Evolutionary conservation across 495 filamentous ascomycete genomes (phyloP).

Genomic region (Aspergillus steynii): DNA sequence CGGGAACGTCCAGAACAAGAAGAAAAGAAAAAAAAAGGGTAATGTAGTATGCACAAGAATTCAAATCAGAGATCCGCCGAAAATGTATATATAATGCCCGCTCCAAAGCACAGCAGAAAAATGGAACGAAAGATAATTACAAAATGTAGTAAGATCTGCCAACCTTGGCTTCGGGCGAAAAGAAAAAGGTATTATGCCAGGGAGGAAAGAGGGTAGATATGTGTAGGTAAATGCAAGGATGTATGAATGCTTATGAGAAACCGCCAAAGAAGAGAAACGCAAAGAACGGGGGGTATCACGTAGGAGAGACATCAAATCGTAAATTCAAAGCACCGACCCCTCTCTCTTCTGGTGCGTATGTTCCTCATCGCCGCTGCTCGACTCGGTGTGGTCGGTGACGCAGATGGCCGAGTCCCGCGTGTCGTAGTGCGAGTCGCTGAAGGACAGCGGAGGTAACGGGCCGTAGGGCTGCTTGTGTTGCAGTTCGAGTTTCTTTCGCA

Average conservation of each 20-base stretch:
- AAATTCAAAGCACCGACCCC: constrained; percentile 20
- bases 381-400: constrained; percentile 18
- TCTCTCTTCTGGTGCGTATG: constrained; percentile 17
- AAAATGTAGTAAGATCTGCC: constrained; percentile 24
- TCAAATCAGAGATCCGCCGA: constrained; percentile 23
- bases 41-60: constrained; percentile 29
- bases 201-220: neutral
- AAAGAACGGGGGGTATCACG: constrained; percentile 25
- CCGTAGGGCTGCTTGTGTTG: constrained; percentile 50
- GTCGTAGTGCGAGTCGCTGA: constrained; percentile 26
- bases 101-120: constrained; percentile 9
- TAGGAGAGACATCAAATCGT: constrained; percentile 23
- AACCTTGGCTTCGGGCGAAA: constrained; percentile 1
- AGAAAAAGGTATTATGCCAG: neutral
- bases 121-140: constrained; percentile 29
- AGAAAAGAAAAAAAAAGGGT: constrained; percentile 9
- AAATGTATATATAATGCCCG: constrained; percentile 24
- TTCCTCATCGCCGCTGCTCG: constrained; percentile 18
- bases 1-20: neutral
- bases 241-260: constrained; percentile 16
- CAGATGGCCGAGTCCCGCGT: constrained; percentile 29
- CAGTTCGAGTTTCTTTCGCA: constrained; percentile 59
- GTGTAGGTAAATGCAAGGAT: constrained; percentile 4
- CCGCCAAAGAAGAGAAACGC: constrained; percentile 8
- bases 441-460: constrained; percentile 44